phyloP scores from a whole-genome alignment of 1,284 basidiomycete species.

The Nidula niveotomentosa region DNA sequence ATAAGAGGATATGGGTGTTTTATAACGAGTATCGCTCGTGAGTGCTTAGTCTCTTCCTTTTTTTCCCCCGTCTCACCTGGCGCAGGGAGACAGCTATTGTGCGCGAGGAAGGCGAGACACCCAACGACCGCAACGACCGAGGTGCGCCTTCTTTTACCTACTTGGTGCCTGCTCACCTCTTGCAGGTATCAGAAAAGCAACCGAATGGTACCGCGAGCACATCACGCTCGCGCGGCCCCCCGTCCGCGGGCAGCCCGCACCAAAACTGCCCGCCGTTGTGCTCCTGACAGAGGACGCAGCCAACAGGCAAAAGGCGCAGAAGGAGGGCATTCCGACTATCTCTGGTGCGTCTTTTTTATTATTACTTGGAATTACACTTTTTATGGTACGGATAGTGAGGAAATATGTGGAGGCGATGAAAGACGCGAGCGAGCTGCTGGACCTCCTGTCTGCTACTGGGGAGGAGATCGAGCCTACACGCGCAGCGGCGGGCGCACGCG shows the following conservation, averaged over 20 bases:
- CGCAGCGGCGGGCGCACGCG: conserved; percentile 44
- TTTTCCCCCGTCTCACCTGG: conserved; percentile 8
- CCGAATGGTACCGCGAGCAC: conserved; percentile 84
- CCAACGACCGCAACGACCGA: conserved; percentile 93
- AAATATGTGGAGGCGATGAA: conserved; percentile 80
- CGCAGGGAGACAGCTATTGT: conserved; percentile 77
- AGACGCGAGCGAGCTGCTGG: conserved; percentile 66
- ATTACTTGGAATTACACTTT: conserved; percentile 2
- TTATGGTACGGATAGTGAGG: conserved; percentile 45
- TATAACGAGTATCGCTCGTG: conserved; percentile 90
- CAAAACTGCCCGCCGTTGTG: conserved; percentile 62
- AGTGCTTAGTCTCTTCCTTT: conserved; percentile 11
- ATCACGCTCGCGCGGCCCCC: conserved; percentile 54
- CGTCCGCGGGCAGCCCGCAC: conserved; percentile 44
- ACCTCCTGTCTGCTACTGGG: conserved; percentile 74
- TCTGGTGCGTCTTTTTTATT: conserved; percentile 47
- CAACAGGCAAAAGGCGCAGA: conserved; percentile 77
- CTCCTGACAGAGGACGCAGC: conserved; percentile 90
- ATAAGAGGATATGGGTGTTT: conserved; percentile 83
- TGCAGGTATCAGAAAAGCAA: conserved; percentile 80
- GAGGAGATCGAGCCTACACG: conserved; percentile 62
- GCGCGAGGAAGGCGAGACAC: conserved; percentile 72
- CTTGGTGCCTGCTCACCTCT: background rate
- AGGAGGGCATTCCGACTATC: conserved; percentile 63
- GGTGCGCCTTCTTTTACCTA: conserved; percentile 41